Evolutionary conservation across 257 asterid species (phyloP).

Genomic region (Fraxinus americana): DNA sequence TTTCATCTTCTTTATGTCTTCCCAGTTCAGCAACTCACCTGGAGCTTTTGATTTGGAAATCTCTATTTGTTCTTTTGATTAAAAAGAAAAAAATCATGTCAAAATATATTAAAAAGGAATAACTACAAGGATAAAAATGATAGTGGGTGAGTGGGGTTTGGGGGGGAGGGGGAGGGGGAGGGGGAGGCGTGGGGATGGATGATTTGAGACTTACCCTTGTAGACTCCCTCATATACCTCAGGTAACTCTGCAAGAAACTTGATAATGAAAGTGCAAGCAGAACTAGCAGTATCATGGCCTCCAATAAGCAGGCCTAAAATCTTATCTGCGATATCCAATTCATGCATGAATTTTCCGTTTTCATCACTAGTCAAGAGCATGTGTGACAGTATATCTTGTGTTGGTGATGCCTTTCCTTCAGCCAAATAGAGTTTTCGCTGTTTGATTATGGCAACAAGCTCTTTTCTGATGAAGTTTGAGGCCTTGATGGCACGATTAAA

Average conservation of each 20-base stretch:
- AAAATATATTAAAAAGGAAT: not conserved
- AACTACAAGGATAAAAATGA: not conserved
- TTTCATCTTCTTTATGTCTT: conserved; percentile 55
- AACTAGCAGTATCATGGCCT: conserved; percentile 67
- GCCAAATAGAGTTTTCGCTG: conserved; percentile 47
- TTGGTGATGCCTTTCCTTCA: conserved; percentile 51
- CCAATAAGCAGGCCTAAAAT: conserved; percentile 57
- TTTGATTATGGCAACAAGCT: conserved; percentile 42
- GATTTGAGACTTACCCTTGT: conserved; percentile 35
- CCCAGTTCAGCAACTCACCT: conserved; percentile 50
- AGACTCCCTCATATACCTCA: conserved; percentile 50
- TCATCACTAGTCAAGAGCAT: conserved; percentile 56
- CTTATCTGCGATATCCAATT: conserved; percentile 51
- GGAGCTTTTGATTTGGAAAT: conserved; percentile 41
- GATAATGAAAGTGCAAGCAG: conserved; percentile 58
- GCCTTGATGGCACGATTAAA: conserved; percentile 55
- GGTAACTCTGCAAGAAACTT: conserved; percentile 65
- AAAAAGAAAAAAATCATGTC: not conserved
- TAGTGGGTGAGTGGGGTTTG: no score
- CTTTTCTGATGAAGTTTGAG: conserved; percentile 46
- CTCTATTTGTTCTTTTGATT: conserved; percentile 53
- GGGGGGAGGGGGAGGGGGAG: no score
- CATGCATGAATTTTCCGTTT: conserved; percentile 52
- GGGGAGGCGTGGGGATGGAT: no score
- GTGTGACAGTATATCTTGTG: conserved; percentile 64